phyloP scores from a whole-genome alignment of 495 filamentous ascomycete genomes.

The Parmelia sp. region DNA sequence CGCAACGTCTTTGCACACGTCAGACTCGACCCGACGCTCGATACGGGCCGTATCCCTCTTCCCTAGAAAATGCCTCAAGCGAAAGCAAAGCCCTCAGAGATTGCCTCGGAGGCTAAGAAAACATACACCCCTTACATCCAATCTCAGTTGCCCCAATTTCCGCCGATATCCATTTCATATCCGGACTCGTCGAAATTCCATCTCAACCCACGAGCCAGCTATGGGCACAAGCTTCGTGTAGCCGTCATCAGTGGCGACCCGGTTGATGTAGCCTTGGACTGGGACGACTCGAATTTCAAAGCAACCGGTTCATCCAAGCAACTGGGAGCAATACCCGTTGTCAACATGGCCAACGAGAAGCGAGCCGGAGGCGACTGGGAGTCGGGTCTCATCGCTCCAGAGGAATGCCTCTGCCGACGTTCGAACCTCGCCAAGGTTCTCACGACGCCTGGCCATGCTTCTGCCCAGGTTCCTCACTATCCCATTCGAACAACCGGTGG shows the following conservation, averaged over 20 bases:
- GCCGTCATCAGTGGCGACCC: slow-evolving; percentile 59
- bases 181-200: slow-evolving; percentile 31
- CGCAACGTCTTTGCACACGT: neutral
- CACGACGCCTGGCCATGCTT: slow-evolving; percentile 45
- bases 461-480: slow-evolving; percentile 46
- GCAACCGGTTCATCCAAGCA: slow-evolving; percentile 16
- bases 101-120: slow-evolving; percentile 62
- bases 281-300: slow-evolving; percentile 37
- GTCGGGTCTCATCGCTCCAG: slow-evolving; percentile 61
- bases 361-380: slow-evolving; percentile 73
- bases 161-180: slow-evolving; percentile 41
- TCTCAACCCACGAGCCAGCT: slow-evolving; percentile 22
- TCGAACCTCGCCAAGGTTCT: slow-evolving; percentile 64
- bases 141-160: slow-evolving; percentile 45
- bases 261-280: slow-evolving; percentile 60
- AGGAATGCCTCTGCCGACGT: slow-evolving; percentile 64
- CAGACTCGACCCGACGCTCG: neutral
- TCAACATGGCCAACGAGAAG: slow-evolving; percentile 70
- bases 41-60: slow-evolving; percentile 14
- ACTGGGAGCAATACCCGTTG: slow-evolving; percentile 50
- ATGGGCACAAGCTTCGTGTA: slow-evolving; percentile 33
- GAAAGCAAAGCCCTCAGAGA: slow-evolving; percentile 61
- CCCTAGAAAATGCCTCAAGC: slow-evolving; percentile 46
- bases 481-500: slow-evolving; percentile 60
- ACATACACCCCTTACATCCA: slow-evolving; percentile 55